phyloP scores from a whole-genome alignment of 139 green algal genomes.

The Trebouxia sp. region DNA sequence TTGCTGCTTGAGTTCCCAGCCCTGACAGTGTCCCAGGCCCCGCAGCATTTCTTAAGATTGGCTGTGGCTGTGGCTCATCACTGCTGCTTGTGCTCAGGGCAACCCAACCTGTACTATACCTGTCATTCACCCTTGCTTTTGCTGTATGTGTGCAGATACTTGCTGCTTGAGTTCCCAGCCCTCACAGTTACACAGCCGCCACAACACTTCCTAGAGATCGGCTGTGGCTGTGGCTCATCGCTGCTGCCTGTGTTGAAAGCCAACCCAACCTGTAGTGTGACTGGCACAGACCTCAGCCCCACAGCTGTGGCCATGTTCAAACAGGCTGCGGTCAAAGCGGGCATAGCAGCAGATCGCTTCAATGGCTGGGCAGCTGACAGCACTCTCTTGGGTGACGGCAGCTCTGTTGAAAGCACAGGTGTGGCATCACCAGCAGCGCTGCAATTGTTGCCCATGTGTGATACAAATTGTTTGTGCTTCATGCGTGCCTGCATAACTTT shows the following conservation, averaged over 20 bases:
- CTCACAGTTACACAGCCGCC: constrained; percentile 38
- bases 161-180: constrained; percentile 71
- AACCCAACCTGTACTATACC: constrained; percentile 49
- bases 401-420: no score
- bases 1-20: constrained; percentile 72
- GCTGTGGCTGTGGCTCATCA: constrained; percentile 65
- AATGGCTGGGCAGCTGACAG: constrained; percentile 37
- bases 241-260: constrained; percentile 70
- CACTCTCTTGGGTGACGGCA: not conserved
- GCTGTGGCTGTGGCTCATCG: constrained; percentile 67
- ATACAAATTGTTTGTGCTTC: not conserved
- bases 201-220: constrained; percentile 68
- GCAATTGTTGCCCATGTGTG: no score
- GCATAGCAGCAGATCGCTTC: constrained; percentile 43
- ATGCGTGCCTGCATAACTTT: no score
- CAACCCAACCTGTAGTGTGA: constrained; percentile 50
- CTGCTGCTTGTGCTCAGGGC: constrained; percentile 69
- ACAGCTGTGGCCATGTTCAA: constrained; percentile 62
- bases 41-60: constrained; percentile 66
- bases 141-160: constrained; percentile 66
- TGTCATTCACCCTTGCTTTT: constrained; percentile 58
- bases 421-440: no score
- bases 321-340: constrained; percentile 41
- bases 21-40: constrained; percentile 35
- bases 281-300: constrained; percentile 61